Evolutionary conservation across 2,329 filamentous ascomycete genomes (phyloP).

Genomic region (Fusarium agapanthi): DNA sequence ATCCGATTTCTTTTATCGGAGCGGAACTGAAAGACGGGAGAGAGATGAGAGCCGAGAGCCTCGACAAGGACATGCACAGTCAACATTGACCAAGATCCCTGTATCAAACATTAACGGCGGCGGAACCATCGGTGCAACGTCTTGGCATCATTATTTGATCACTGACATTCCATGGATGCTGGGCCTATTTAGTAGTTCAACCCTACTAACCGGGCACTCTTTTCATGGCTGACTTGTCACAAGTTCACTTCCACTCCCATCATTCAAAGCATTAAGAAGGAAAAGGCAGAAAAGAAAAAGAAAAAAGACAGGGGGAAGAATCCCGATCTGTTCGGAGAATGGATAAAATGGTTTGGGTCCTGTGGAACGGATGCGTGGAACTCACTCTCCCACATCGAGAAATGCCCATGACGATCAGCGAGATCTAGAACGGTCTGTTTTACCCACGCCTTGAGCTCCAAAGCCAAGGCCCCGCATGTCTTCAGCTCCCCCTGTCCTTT

Average conservation of each 20-base stretch:
- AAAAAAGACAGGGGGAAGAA: conserved; percentile 10
- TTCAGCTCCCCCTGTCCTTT: conserved; percentile 25
- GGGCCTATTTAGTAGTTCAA: background rate
- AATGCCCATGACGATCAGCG: conserved; percentile 39
- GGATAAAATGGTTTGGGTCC: conserved; percentile 8
- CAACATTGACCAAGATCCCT: conserved; percentile 8
- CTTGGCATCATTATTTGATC: conserved; percentile 15
- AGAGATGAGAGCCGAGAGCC: background rate
- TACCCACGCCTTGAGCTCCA: conserved; percentile 13
- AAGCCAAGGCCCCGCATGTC: conserved; percentile 6
- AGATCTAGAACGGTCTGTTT: conserved; percentile 41
- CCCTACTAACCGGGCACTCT: background rate
- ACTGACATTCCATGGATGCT: background rate
- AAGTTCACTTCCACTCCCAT: background rate
- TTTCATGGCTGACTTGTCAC: background rate
- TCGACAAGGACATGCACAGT: conserved; percentile 19
- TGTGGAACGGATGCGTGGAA: conserved; percentile 37
- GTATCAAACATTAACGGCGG: conserved; percentile 19
- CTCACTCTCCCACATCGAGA: conserved; percentile 35
- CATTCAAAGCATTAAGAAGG: background rate
- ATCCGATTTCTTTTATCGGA: background rate
- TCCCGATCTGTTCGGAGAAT: conserved; percentile 33
- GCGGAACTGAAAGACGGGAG: conserved; percentile 5
- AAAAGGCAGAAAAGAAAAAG: background rate
- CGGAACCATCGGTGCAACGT: conserved; percentile 29